Base-by-base conservation (phyloP, 83 land plant genomes). In the Picea mariana region DNA sequence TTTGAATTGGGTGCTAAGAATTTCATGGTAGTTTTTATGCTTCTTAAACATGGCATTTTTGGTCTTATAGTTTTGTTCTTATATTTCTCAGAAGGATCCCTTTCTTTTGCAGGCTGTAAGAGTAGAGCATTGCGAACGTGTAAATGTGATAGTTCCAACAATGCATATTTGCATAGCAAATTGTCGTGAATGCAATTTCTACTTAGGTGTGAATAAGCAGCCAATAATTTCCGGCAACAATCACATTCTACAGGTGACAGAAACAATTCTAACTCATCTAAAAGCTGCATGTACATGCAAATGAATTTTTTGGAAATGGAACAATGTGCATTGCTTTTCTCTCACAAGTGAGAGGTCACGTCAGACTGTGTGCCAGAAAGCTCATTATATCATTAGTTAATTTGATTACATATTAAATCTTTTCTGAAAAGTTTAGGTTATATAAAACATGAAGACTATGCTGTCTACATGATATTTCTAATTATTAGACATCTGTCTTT, bases 111-210 rank as follows among this genome's bases (percentile, higher is more conserved):
- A 97, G 99, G 94, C 98, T 65, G 93, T 92, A 58, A 88, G 96
- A 84, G 92, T 97, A 65, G 99, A 95, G 84, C 98, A 97, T 75
- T 97, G 99, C 82, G 99, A 97, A 79, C 90, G 98, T 71, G 97
- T 97, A 58, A 98, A 97, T 72, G 85, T 97, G 58, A 94, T 97
- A 81, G 87, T 91, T 60, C 94, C 95, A 23, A 80, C 95, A 21
- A 93, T 87, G 81, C 91, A 97, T 9, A 89, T 94, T 67, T 89
- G 87, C 84, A 97, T 97, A 69, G 96, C 99, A 3, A 97, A 97
- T 85, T 97, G 99, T 80, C 98, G 99, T 23, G 99, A 97, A 71
- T 97, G 99, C 84, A 85, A 95, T 23, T 97, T 95, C 83, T 91
- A 84, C 82, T 85, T 97, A 59, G 99, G 97, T 13, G 99, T 97